Evolutionary conservation across 495 filamentous ascomycete genomes (phyloP), one percentile per base, ranked within the genome.

Genomic region (Schizothecium vesticola): DNA sequence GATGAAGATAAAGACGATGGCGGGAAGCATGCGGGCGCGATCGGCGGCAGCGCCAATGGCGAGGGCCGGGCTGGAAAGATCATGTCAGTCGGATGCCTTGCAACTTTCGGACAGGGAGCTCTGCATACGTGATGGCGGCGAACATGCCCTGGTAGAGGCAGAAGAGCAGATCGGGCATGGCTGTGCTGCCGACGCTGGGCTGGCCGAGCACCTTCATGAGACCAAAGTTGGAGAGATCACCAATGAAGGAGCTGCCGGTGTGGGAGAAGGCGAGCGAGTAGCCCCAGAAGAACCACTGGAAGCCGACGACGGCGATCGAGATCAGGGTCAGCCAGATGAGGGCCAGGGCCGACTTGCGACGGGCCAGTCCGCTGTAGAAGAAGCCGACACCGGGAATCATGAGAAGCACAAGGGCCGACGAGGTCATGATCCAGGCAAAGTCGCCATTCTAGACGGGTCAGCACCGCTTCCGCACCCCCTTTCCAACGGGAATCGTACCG

Each of bases 281-380:
- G 55, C 95, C 95, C 95, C 94, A 98, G 85, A 99, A 97, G 84
- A 98, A 99, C 94, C 95, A 99, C 79, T 98, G 94, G 82, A 99
- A 97, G 25, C 89, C 90, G 11, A 92, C 88, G 60, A 99, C 89
- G 19, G 91, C 93, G 23, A 90, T 88, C n/a, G 93, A 89, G 90
- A 97, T 97, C 77, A 98, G 84, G n/a, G 93, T 93, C 22, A 97
- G 88, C 93, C 93, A 97, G 79, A 99, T 93, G 71, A 98, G 83
- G 9, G 93, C 92, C 65, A 99, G 86, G 16, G 95, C 95, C 1
- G 93, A 97, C 84, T 98, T 99, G 75, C 95, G 86, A 67, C 95
- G 90, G n/a, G 95, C 95, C 43, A 98, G 90, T 67, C 95, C 95
- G 12, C 93, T 97, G 84, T 99, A 99, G 86, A 99, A 97, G 87